Evolutionary conservation across 1,139 yeast species (phyloP).

Genomic region (Debaryomyces singareniensis): DNA sequence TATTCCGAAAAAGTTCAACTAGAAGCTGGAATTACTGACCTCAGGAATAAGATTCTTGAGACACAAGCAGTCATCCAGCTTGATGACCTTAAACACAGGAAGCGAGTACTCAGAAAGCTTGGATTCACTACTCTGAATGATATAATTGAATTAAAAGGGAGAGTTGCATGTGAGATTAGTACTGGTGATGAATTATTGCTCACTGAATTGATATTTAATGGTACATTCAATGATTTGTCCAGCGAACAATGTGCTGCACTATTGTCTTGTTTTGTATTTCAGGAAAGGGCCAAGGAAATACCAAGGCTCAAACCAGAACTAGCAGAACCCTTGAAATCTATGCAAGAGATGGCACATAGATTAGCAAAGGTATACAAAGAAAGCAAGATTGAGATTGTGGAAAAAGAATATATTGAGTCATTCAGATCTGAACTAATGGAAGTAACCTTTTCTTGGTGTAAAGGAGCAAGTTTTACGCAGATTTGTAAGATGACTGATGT

Average conservation of each 20-base stretch:
- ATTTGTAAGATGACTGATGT: conserved; percentile 98
- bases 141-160: conserved; percentile 89
- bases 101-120: conserved; percentile 74
- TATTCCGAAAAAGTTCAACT: conserved; percentile 62
- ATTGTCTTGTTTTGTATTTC: conserved; percentile 92
- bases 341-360: conserved; percentile 85
- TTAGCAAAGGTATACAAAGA: conserved; percentile 87
- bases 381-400: conserved; percentile 81
- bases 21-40: conserved; percentile 51
- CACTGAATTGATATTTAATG: conserved; percentile 90
- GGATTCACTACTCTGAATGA: conserved; percentile 82
- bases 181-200: conserved; percentile 88
- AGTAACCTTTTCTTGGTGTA: conserved; percentile 94
- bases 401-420: conserved; percentile 84
- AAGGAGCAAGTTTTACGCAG: conserved; percentile 92
- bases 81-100: conserved; percentile 88
- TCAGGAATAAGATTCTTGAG: conserved; percentile 63
- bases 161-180: conserved; percentile 92
- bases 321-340: conserved; percentile 78
- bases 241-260: conserved; percentile 92
- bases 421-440: conserved; percentile 95
- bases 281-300: conserved; percentile 85
- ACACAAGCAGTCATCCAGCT: conserved; percentile 90
- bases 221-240: conserved; percentile 80
- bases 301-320: conserved; percentile 84